These are phyloP conservation scores for Sanguinoderma infundibulare DNA, from an alignment of 1,284 basidiomycete species.

Conservation along the genomic window DNA sequence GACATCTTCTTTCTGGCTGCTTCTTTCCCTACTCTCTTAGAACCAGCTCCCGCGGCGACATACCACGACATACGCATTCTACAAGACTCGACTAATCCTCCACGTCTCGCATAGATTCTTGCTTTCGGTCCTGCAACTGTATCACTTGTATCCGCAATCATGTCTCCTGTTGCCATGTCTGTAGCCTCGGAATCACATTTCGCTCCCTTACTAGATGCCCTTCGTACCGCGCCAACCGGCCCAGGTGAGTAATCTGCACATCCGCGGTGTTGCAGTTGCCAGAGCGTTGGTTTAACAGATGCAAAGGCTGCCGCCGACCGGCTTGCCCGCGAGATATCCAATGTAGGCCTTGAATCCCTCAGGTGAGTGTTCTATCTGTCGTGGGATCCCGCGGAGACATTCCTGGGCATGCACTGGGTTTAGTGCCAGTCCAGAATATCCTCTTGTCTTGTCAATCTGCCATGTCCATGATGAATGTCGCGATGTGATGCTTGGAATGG, in stretches of 20 bases:
- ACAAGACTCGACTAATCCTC: constrained; percentile 26
- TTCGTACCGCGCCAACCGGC: constrained; percentile 72
- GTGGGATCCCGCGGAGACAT: background rate
- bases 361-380: constrained; percentile 48
- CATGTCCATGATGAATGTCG: too few species aligned
- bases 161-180: constrained; percentile 62
- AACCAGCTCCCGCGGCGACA: constrained; percentile 1
- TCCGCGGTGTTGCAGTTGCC: background rate
- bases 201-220: constrained; percentile 59
- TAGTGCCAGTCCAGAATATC: too few species aligned
- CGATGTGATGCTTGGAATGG: too few species aligned
- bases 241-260: constrained; percentile 53
- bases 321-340: constrained; percentile 72
- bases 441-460: too few species aligned
- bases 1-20: background rate
- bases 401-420: too few species aligned
- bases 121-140: constrained; percentile 21
- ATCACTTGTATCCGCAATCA: constrained; percentile 34
- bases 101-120: constrained; percentile 23
- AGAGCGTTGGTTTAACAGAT: constrained; percentile 47
- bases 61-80: constrained; percentile 18
- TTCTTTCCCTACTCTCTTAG: constrained; percentile 4
- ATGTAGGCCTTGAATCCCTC: constrained; percentile 64
- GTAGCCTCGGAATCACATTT: constrained; percentile 50
- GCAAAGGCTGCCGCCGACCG: constrained; percentile 81